phyloP scores from a whole-genome alignment of 164 flowering plant genomes.

The Vitis rupestris region DNA sequence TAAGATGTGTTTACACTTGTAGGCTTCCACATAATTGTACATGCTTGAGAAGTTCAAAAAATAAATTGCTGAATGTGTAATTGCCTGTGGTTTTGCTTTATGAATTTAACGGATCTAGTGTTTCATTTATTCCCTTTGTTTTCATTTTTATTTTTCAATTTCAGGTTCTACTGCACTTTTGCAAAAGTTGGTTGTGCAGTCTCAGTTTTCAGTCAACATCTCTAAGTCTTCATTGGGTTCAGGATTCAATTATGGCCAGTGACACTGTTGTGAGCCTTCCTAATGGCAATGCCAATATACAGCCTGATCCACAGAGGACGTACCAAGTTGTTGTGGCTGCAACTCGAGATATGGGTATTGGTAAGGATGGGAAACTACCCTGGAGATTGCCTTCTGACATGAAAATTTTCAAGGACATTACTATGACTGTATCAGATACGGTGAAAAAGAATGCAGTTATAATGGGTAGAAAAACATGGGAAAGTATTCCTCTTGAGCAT shows the following conservation, averaged over 20 bases:
- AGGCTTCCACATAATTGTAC: too few species aligned
- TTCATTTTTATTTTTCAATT: not conserved
- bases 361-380: slow-evolving; percentile 89
- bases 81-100: too few species aligned
- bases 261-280: slow-evolving; percentile 21
- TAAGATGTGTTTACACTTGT: too few species aligned
- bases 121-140: too few species aligned
- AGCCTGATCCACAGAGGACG: slow-evolving; percentile 46
- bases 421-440: slow-evolving; percentile 62
- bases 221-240: slow-evolving; percentile 3
- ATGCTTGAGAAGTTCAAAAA: too few species aligned
- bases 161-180: slow-evolving; percentile 28
- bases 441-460: slow-evolving; percentile 83
- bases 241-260: slow-evolving; percentile 42
- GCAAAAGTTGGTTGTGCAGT: slow-evolving; percentile 17
- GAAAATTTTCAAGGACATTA: slow-evolving; percentile 76
- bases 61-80: too few species aligned
- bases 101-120: too few species aligned
- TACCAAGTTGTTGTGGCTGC: slow-evolving; percentile 96
- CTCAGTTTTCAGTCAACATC: slow-evolving; percentile 7
- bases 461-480: slow-evolving; percentile 99
- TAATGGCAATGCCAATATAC: slow-evolving; percentile 38
- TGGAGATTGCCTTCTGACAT: slow-evolving; percentile 89
- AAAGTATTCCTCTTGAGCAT: slow-evolving; percentile 68
- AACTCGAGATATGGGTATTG: slow-evolving; percentile 75